Evolutionary conservation across 139 green algal species (phyloP).

Genomic region (Chlorella vulgaris): DNA sequence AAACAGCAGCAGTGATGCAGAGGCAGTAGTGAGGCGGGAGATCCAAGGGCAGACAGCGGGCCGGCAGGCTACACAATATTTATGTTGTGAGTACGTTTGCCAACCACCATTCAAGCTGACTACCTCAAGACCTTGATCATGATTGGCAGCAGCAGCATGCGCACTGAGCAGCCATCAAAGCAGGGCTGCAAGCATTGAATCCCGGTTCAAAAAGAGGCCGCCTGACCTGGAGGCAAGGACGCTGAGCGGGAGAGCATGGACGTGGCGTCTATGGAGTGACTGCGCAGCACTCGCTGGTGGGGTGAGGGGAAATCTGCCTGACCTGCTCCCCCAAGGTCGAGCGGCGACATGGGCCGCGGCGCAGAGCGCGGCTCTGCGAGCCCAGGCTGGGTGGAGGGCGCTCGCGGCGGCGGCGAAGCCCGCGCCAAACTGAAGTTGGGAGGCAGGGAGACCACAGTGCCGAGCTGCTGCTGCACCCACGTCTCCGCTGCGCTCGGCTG

Average conservation of each 20-base stretch:
- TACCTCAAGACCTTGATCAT: too few species aligned
- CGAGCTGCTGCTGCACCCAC: background rate
- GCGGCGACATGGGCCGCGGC: background rate
- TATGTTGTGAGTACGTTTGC: background rate
- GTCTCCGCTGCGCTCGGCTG: background rate
- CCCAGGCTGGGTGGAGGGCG: background rate
- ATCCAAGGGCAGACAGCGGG: background rate
- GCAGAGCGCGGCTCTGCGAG: background rate
- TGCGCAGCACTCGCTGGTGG: slow-evolving; percentile 16
- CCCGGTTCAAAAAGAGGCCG: background rate
- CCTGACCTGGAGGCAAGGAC: slow-evolving; percentile 28
- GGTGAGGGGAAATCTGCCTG: slow-evolving; percentile 16
- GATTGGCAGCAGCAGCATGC: too few species aligned
- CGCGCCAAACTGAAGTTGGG: background rate
- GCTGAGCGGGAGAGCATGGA: slow-evolving; percentile 15
- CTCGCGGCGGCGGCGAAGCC: background rate
- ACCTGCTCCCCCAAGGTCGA: background rate
- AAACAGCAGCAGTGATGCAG: background rate
- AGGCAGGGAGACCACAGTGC: too few species aligned
- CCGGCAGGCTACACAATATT: background rate
- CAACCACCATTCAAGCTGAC: background rate
- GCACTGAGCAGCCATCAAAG: background rate
- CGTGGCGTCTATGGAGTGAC: slow-evolving; percentile 6
- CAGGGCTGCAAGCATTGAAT: background rate
- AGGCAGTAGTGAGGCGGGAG: too few species aligned